These are phyloP conservation scores for Chlorella vulgaris DNA, from an alignment of 139 green algal species.

Conservation along the genomic window DNA sequence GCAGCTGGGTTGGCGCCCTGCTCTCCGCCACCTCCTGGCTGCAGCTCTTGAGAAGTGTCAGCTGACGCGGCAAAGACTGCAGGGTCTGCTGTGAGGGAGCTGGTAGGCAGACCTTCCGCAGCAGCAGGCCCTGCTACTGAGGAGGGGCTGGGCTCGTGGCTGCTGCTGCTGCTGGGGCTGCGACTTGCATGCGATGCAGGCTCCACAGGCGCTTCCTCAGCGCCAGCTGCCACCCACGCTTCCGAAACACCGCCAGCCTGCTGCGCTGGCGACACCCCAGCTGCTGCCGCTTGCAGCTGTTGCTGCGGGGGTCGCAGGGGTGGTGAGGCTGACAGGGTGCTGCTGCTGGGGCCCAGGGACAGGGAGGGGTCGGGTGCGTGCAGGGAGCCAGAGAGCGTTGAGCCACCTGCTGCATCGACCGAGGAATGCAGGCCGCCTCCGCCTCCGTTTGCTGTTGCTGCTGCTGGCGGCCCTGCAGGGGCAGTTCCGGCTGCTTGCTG, in stretches of 20 bases:
- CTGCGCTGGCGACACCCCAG: not conserved
- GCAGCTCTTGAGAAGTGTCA: not conserved
- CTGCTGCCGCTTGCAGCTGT: not conserved
- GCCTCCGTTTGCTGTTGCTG: too few relatives aligned
- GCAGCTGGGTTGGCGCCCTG: too few relatives aligned
- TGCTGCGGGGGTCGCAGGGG: not conserved
- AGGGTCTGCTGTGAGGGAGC: too few relatives aligned
- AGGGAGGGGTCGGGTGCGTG: not conserved
- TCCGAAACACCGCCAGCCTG: not conserved
- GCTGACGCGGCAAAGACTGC: too few relatives aligned
- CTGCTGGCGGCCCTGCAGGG: too few relatives aligned
- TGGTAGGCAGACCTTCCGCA: too few relatives aligned
- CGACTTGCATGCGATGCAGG: not conserved
- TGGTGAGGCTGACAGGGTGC: not conserved
- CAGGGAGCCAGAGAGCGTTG: not conserved
- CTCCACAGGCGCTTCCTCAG: not conserved
- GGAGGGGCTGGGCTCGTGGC: not conserved
- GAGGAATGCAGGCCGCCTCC: not conserved
- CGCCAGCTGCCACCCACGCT: not conserved
- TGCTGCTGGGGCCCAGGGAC: not conserved
- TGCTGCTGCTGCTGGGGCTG: not conserved
- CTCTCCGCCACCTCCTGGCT: too few relatives aligned
- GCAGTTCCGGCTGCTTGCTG: not conserved
- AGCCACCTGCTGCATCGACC: conserved; percentile 14
- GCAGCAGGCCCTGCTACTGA: too few relatives aligned